Evolutionary conservation across 345 rosid species (phyloP), one percentile per base, ranked within the genome.

Genomic region (Rhodomyrtus tomentosa): DNA sequence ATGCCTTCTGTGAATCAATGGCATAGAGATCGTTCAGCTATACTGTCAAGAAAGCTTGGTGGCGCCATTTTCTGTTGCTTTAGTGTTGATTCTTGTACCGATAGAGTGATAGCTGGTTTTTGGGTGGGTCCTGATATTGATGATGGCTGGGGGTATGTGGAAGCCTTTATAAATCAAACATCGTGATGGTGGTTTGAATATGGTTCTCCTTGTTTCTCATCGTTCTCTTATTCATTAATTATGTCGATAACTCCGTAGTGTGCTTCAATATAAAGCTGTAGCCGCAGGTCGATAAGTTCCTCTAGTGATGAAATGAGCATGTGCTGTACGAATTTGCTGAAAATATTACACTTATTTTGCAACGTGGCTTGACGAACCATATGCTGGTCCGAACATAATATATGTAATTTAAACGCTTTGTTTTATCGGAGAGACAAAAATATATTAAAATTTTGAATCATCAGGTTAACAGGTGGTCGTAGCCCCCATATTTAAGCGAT

Each of bases 111-210:
- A 74, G 81, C 85, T 83, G 98, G 96, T 85, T 93, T 87, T 86
- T 93, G 98, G 98, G 89, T 91, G 42, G 94, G 95, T 81, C 98
- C 94, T 27, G 96, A 95, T 88, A 82, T 86, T 68, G 94, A 95
- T 49, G 96, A 95, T 88, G 96, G 94, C 81, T 92, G 98, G 91
- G 98, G 96, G 85, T 90, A 84, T 88, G 89, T 95, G 72, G 92
- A 93, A 90, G 96, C 93, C 80, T 92, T 85, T 50, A 58, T 93
- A 72, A 80, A 89, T 85, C 84, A 29, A 83, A 84, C 84, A 81
- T 82, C 83, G 82, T 91, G 89, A 91, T 49, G 10, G 55, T 13
- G 36, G 83, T 50, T 10, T 22, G 2, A 81, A 51, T n/a, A 29
- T 81, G 56, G 83, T 50, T 81, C 40, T 81, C 45, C 18, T 6